Evolutionary conservation across 306 rosid species (phyloP), one percentile per base, ranked within the genome.

Genomic region (Quercus robur): DNA sequence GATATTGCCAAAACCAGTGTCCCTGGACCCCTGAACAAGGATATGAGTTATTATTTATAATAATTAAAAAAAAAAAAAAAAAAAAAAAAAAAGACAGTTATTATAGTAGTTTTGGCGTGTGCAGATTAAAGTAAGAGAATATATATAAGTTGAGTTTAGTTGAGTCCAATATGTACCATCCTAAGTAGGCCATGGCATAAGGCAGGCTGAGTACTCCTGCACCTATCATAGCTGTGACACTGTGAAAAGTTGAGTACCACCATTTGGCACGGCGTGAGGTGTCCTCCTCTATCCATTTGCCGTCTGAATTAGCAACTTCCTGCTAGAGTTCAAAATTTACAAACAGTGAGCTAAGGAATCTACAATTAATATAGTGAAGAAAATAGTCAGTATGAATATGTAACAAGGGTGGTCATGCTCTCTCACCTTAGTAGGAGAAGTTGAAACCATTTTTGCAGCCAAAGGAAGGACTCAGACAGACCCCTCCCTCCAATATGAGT

Each of bases 201-300:
- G 99, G 97, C 51, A 94, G 81, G 86, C 97, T 91, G 72, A 93
- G 97, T 76, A 93, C 99, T 59, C 97, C 97, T 4, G 97, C 99
- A 19, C 99, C 99, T 15, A 93, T 94, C 99, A 93, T 93, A 75
- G 99, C 97, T 1, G 97, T 94, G 80, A 93, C 97, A 5, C 85
- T 78, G 82, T 94, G 99, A 75, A 93, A 94, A 82, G 99, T 93
- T 54, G 97, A 87, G 89, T 94, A 91, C 97, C 97, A 92, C 99
- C 99, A 94, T 89, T 92, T 94, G 73, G 97, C 95, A 3, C 58
- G 75, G 63, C 97, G 90, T 30, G 86, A 11, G 21, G 89, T 72
- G 73, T 84, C 92, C 33, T 87, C 88, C 56, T 80, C 92, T 71
- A 70, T 76, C 87, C 97, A 92, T 89, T 92, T 88, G 63, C 62